These are phyloP conservation scores for Limonium bicolor DNA, from an alignment of 148 eudicot genomes.

Conservation along the genomic window DNA sequence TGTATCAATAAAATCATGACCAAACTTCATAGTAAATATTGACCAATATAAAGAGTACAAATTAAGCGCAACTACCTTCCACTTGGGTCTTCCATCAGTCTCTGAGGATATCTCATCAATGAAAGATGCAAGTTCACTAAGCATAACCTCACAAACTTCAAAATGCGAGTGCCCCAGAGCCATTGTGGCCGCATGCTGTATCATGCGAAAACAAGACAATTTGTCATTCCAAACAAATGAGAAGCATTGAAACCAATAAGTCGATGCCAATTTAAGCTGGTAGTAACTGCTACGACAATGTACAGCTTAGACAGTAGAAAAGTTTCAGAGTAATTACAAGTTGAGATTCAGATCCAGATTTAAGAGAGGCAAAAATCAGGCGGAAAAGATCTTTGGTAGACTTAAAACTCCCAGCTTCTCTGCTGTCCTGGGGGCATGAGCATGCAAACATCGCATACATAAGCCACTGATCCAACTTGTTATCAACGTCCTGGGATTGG, in stretches of 20 bases:
- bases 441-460: conserved; percentile 99
- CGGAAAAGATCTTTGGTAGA: conserved; percentile 74
- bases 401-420: conserved; percentile 66
- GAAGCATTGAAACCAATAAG: background rate
- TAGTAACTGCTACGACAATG: no score
- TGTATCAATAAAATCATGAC: no score
- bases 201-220: conserved; percentile 1
- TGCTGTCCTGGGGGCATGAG: conserved; percentile 76
- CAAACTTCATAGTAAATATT: no score
- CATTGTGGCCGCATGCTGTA: conserved; percentile 97
- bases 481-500: conserved; percentile 82
- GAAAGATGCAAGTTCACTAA: conserved; percentile 82
- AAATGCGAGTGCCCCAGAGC: conserved; percentile 97
- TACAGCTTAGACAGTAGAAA: no score
- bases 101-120: conserved; percentile 80
- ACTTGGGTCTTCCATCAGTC: conserved; percentile 91
- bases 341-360: conserved; percentile 92
- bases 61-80: no score
- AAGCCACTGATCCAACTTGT: conserved; percentile 95
- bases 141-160: conserved; percentile 87
- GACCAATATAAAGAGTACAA: no score
- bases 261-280: background rate
- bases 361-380: conserved; percentile 78
- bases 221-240: background rate
- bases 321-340: conserved; percentile 35